Evolutionary conservation across 352 stramenopile genomes (phyloP).

Genomic region (Pythium angustatum): DNA sequence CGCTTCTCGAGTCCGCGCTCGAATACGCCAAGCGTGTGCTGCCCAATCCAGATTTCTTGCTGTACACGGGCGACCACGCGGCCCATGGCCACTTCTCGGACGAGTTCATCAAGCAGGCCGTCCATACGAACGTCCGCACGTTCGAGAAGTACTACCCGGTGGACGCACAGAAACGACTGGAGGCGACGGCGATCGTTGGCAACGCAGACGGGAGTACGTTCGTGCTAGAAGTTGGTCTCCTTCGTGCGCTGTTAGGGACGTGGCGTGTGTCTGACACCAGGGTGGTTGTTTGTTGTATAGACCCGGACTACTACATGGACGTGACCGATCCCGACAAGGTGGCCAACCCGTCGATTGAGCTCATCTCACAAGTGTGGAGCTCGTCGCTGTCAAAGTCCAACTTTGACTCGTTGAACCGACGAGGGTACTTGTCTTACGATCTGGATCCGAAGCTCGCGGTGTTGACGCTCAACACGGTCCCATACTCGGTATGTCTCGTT

Average conservation of each 20-base stretch:
- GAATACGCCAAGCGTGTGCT: constrained; percentile 58
- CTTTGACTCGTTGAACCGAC: constrained; percentile 54
- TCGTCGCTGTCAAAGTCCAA: constrained; percentile 54
- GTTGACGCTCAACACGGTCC: constrained; percentile 80
- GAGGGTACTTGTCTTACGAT: constrained; percentile 62
- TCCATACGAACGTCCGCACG: constrained; percentile 60
- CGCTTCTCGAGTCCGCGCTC: constrained; percentile 70
- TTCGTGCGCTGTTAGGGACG: no score
- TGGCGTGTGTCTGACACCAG: not conserved
- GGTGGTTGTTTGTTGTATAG: constrained; percentile 27
- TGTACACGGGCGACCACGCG: constrained; percentile 82
- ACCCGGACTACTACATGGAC: constrained; percentile 75
- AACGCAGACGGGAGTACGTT: constrained; percentile 71
- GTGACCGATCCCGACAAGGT: constrained; percentile 60
- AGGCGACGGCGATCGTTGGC: constrained; percentile 75
- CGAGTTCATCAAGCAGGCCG: constrained; percentile 55
- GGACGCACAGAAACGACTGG: constrained; percentile 32
- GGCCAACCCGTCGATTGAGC: constrained; percentile 58
- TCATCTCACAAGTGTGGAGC: constrained; percentile 53
- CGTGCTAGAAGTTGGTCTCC: no score
- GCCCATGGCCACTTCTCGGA: constrained; percentile 63
- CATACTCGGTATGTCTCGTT: constrained; percentile 55
- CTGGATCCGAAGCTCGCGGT: constrained; percentile 65
- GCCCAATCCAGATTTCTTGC: constrained; percentile 59
- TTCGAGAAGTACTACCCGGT: constrained; percentile 74